phyloP scores from a whole-genome alignment of 1,139 yeast genomes.

The Saccharomyces uvarum region DNA sequence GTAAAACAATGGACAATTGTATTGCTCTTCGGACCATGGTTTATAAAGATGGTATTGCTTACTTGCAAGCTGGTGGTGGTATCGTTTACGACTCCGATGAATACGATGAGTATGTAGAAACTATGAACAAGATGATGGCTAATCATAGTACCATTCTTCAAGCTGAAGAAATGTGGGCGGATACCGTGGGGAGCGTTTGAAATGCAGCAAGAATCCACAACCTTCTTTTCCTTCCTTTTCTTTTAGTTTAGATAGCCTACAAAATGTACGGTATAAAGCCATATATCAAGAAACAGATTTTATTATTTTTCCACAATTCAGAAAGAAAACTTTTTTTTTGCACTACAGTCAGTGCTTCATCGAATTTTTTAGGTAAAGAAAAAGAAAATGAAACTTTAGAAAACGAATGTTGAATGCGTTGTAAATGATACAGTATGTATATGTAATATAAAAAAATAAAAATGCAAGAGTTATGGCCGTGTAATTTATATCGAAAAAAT shows the following conservation, averaged over 20 bases:
- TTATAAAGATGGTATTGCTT: conserved; percentile 80
- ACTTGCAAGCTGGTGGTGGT: conserved; percentile 97
- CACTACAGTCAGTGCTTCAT: background rate
- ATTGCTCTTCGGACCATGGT: conserved; percentile 97
- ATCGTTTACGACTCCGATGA: conserved; percentile 93
- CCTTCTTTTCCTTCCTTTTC: background rate
- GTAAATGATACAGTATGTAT: conserved; percentile 13
- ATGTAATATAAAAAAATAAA: conserved; percentile 10
- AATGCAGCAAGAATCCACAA: no score
- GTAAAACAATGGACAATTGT: conserved; percentile 90
- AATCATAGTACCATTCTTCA: conserved; percentile 81
- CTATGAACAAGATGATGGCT: conserved; percentile 95
- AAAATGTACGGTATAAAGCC: background rate
- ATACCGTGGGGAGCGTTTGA: conserved; percentile 27
- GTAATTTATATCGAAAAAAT: conserved; percentile 1
- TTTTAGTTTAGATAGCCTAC: background rate
- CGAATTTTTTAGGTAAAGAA: background rate
- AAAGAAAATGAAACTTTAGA: background rate
- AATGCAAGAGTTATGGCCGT: conserved; percentile 1
- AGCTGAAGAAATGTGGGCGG: conserved; percentile 75
- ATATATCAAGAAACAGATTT: background rate
- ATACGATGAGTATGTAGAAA: conserved; percentile 89
- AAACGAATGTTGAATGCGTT: conserved; percentile 35
- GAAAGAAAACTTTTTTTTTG: background rate
- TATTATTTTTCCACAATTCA: background rate